A percentile compares a stretch with the other conserved stretches of the same genome.
These are phyloP conservation scores for Tetradesmus obliquus DNA, from an alignment of 139 green algal species.

Conservation along the genomic window DNA sequence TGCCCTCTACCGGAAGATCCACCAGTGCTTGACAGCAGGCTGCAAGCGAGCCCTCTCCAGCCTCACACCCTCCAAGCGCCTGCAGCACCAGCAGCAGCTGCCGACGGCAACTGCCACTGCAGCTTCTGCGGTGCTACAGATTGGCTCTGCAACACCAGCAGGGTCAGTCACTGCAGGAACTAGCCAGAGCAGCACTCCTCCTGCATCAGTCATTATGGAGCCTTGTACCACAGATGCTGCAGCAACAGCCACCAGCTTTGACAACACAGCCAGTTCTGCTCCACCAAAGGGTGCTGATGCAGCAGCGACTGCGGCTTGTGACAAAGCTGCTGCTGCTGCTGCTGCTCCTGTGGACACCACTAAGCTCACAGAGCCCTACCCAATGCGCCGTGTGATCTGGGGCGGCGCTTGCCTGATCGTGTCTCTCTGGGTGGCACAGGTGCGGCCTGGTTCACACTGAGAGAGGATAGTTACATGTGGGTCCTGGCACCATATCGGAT, in stretches of 20 bases:
- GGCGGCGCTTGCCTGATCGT: background rate
- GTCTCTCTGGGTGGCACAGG: background rate
- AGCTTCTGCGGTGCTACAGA: background rate
- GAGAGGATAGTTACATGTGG: too few species aligned
- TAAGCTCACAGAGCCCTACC: background rate
- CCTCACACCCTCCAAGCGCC: background rate
- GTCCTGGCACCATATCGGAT: too few species aligned
- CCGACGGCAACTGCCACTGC: background rate
- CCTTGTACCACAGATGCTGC: background rate
- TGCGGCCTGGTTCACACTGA: background rate
- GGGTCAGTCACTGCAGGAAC: background rate
- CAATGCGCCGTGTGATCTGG: background rate
- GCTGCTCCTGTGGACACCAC: background rate
- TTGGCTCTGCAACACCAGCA: background rate
- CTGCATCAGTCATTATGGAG: background rate
- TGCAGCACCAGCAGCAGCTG: background rate
- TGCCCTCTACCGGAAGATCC: background rate
- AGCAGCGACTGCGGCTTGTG: background rate
- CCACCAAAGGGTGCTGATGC: background rate
- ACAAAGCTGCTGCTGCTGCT: background rate
- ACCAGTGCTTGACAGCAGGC: background rate
- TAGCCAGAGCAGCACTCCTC: too few species aligned
- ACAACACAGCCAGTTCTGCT: too few species aligned
- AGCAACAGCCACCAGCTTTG: background rate
- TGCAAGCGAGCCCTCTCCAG: background rate